phyloP scores from a whole-genome alignment of 2,329 filamentous ascomycete genomes.

The Fusarium armeniacum region DNA sequence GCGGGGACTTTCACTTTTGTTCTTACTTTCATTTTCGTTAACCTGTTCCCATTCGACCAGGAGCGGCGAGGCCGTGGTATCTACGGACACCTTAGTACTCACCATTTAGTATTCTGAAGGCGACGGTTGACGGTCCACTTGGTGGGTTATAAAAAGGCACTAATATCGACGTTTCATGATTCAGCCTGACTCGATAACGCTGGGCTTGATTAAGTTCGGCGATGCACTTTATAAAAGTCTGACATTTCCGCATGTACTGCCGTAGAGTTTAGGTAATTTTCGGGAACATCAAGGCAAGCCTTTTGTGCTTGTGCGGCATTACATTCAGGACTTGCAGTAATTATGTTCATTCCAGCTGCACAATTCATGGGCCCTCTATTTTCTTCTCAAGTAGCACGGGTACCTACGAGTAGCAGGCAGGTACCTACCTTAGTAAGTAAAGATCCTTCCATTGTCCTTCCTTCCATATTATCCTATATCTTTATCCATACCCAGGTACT shows the following conservation, averaged over 20 bases:
- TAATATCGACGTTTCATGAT: conserved; percentile 42
- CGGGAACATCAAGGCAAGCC: not conserved
- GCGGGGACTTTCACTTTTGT: not conserved
- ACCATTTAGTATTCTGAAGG: not conserved
- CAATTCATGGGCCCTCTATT: conserved; percentile 2
- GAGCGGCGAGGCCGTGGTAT: conserved; percentile 37
- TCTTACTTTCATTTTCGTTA: not conserved
- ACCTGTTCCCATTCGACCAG: conserved; percentile 15
- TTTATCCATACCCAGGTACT: conserved; percentile 1
- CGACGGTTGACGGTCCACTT: conserved; percentile 24
- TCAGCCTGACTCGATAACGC: conserved; percentile 14
- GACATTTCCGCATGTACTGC: conserved; percentile 15
- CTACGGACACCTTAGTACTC: not conserved
- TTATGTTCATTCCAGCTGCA: not conserved
- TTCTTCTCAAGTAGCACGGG: not conserved
- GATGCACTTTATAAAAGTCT: not conserved
- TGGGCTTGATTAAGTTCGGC: conserved; percentile 15
- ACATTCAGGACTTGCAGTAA: not conserved
- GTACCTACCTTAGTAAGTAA: not conserved
- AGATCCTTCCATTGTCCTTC: conserved; percentile 25
- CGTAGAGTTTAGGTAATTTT: not conserved
- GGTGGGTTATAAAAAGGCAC: conserved; percentile 12
- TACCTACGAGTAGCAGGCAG: conserved; percentile 25
- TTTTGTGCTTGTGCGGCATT: conserved; percentile 7
- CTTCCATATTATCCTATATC: conserved; percentile 37